Evolutionary conservation across 2,329 filamentous ascomycete species (phyloP).

Genomic region (Talaromyces sp.): DNA sequence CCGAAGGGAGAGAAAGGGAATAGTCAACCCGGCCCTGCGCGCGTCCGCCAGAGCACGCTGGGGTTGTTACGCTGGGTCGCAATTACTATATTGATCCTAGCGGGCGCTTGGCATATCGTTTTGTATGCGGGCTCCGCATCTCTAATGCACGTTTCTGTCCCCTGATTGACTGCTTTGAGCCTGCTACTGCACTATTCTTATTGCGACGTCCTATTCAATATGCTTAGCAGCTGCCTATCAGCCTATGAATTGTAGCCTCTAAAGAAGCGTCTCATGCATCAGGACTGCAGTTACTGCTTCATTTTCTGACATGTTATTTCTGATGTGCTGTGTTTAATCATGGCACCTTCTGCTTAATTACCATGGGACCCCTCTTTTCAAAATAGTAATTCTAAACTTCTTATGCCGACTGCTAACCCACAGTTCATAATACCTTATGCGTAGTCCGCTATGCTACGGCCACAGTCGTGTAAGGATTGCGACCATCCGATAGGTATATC

Average conservation of each 20-base stretch:
- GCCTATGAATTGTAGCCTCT: background rate
- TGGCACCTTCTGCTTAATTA: background rate
- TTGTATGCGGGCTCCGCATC: background rate
- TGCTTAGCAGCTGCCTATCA: background rate
- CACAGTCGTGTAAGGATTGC: too few species aligned
- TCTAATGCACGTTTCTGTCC: background rate
- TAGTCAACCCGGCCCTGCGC: conserved; percentile 1
- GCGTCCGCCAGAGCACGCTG: background rate
- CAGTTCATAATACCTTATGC: too few species aligned
- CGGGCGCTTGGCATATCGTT: background rate
- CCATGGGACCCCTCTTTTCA: background rate
- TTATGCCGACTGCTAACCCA: too few species aligned
- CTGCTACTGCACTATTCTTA: background rate
- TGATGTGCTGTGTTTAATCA: background rate
- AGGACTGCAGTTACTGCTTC: background rate
- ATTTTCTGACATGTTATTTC: background rate
- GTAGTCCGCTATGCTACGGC: too few species aligned
- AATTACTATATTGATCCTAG: background rate
- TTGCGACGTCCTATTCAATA: background rate
- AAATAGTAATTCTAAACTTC: background rate
- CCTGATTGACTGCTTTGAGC: background rate
- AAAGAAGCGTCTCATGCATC: background rate
- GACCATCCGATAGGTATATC: too few species aligned
- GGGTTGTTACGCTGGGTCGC: background rate
- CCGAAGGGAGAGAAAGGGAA: background rate